Conservation (phyloP, 163 green algal species). For the Chlamydomonas reinhardtii region DNA sequence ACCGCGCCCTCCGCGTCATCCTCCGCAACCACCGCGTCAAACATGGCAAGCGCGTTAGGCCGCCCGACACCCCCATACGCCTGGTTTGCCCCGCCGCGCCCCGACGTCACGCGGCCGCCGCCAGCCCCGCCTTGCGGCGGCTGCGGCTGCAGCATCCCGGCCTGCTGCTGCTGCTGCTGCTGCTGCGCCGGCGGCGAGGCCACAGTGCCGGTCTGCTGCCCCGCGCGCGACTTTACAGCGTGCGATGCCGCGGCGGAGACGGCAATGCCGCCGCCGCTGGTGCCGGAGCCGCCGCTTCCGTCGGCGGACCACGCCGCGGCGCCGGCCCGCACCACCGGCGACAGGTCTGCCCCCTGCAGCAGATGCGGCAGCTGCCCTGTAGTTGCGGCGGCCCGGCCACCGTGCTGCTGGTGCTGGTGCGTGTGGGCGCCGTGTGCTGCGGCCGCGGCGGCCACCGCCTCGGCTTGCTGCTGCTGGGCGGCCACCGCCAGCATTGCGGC, state of each 20-base stretch:
- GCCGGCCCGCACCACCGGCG: conserved; percentile 7
- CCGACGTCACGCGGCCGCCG: too few species aligned
- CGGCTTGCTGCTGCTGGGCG: not conserved
- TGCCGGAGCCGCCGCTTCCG: not conserved
- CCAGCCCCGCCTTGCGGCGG: too few species aligned
- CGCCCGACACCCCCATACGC: not conserved
- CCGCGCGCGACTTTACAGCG: not conserved
- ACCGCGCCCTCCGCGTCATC: not conserved
- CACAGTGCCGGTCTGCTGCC: not conserved
- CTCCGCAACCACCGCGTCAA: conserved; percentile 27
- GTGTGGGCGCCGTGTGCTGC: not conserved
- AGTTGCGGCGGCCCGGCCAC: not conserved
- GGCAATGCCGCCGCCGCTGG: not conserved
- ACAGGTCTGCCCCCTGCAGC: conserved; percentile 2
- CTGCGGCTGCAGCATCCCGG: not conserved
- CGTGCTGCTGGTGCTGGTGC: not conserved
- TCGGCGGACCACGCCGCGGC: not conserved
- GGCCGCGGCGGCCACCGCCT: not conserved
- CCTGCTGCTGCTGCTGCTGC: not conserved
- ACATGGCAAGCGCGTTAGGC: conserved; percentile 6
- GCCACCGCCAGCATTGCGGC: conserved; percentile 10
- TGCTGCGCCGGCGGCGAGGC: not conserved
- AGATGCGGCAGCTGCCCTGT: not conserved
- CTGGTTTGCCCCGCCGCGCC: too few species aligned
- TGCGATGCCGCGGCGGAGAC: not conserved